A percentile compares a stretch with the other conserved stretches of the same genome.
These are phyloP conservation scores for Pseudogymnoascus sp. DNA, from an alignment of 2,329 filamentous ascomycete species.

Conservation along the genomic window DNA sequence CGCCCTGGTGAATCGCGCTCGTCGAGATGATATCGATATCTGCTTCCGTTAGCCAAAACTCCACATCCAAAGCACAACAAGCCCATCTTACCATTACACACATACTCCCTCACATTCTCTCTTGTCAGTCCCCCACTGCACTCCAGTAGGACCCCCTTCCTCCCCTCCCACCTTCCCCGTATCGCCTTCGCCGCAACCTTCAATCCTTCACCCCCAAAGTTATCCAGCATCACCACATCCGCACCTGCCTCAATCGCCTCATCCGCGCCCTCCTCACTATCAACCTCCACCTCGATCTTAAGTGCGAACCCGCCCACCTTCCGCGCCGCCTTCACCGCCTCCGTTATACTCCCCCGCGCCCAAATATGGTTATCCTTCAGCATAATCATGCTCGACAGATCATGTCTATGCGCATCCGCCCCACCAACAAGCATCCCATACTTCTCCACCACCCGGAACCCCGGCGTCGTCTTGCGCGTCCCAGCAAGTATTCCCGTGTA, in stretches of 20 bases:
- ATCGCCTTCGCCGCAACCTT: constrained; percentile 64
- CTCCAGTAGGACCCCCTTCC: constrained; percentile 71
- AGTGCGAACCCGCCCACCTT: constrained; percentile 78
- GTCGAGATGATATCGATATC: constrained; percentile 96
- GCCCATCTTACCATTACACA: constrained; percentile 55
- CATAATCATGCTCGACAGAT: constrained; percentile 94
- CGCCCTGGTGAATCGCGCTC: constrained; percentile 93
- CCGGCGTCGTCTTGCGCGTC: constrained; percentile 93
- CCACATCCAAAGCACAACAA: constrained; percentile 14
- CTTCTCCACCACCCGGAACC: constrained; percentile 92
- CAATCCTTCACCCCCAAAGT: constrained; percentile 76
- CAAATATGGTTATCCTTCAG: constrained; percentile 98
- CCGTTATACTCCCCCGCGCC: constrained; percentile 77
- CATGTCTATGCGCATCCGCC: constrained; percentile 84
- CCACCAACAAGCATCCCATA: constrained; percentile 95
- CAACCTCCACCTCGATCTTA: constrained; percentile 95
- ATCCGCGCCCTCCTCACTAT: constrained; percentile 78
- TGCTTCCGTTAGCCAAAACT: constrained; percentile 23
- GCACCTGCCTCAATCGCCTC: constrained; percentile 86
- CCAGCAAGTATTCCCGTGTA: constrained; percentile 83
- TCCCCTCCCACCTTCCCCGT: constrained; percentile 72
- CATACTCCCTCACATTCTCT: constrained; percentile 74
- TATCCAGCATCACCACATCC: constrained; percentile 96
- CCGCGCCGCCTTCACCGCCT: constrained; percentile 77
- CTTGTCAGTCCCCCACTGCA: constrained; percentile 84